Percentiles rank a stretch among this genome's conserved stretches.
Conservation (phyloP, 768 basidiomycete genomes). For the Porphyrellus cyaneotinctus region DNA sequence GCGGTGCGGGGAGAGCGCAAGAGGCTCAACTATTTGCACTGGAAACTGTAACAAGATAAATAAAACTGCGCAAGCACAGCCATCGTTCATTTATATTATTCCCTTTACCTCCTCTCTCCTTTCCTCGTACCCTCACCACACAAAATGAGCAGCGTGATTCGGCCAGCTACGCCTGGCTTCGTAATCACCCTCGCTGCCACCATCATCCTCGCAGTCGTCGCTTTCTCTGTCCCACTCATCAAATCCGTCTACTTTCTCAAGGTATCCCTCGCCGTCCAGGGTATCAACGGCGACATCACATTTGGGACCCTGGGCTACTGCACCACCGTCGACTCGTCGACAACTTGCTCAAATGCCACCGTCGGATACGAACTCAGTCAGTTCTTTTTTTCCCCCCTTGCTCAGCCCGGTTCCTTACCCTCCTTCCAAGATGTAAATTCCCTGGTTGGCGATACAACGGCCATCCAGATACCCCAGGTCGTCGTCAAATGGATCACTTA, state of each 20-base stretch:
- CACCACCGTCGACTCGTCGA: slow-evolving; percentile 47
- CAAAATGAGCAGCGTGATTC: slow-evolving; percentile 57
- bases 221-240: slow-evolving; percentile 87
- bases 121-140: not conserved
- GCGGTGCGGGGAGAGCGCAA: slow-evolving; percentile 36
- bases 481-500: slow-evolving; percentile 96
- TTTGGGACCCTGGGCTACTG: slow-evolving; percentile 94
- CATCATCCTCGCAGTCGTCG: slow-evolving; percentile 74
- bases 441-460: slow-evolving; percentile 64
- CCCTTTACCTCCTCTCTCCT: not conserved
- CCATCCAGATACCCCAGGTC: slow-evolving; percentile 72
- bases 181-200: slow-evolving; percentile 78
- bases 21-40: slow-evolving; percentile 35
- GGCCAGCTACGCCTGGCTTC: slow-evolving; percentile 89
- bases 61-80: slow-evolving; percentile 12
- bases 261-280: slow-evolving; percentile 51
- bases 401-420: slow-evolving; percentile 5
- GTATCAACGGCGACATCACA: slow-evolving; percentile 58
- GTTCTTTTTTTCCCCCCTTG: slow-evolving; percentile 28
- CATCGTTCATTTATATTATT: not conserved
- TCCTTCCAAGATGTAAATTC: slow-evolving; percentile 65
- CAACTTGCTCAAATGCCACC: slow-evolving; percentile 72
- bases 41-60: slow-evolving; percentile 15
- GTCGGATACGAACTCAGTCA: slow-evolving; percentile 87
- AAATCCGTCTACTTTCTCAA: slow-evolving; percentile 88